A percentile compares a stretch with the other conserved stretches of the same genome.
Conservation (phyloP, 2,329 filamentous ascomycete genomes). For the Allantophomopsis cytisporea region DNA sequence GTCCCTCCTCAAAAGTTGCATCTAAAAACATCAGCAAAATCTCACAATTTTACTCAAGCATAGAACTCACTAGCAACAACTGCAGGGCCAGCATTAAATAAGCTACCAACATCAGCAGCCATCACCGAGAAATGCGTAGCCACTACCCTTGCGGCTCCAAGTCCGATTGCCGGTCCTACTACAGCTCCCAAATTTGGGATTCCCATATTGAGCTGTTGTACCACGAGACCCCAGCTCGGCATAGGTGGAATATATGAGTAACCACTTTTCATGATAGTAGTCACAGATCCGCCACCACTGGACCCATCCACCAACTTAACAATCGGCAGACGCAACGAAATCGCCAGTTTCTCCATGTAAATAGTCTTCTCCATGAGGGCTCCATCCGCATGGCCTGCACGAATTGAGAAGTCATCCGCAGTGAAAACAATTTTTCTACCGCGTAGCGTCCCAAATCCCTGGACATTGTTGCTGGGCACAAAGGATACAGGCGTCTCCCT, state of each 20-base stretch:
- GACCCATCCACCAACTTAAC: constrained; percentile 52
- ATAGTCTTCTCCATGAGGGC: constrained; percentile 41
- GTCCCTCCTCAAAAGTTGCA: constrained; percentile 50
- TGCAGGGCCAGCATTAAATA: constrained; percentile 52
- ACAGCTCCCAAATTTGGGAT: constrained; percentile 53
- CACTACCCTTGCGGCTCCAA: constrained; percentile 47
- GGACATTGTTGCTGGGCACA: constrained; percentile 47
- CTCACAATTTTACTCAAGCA: neutral
- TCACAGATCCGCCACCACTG: constrained; percentile 48
- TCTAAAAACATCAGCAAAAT: constrained; percentile 9
- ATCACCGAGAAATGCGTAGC: constrained; percentile 53
- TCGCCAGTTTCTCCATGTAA: constrained; percentile 47
- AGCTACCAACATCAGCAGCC: constrained; percentile 44
- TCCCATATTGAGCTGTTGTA: constrained; percentile 44
- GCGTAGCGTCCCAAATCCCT: constrained; percentile 38
- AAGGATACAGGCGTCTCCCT: constrained; percentile 35
- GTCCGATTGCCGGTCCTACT: constrained; percentile 47
- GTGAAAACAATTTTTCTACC: constrained; percentile 44
- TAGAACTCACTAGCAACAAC: constrained; percentile 33
- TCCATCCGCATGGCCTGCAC: constrained; percentile 51
- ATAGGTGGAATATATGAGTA: constrained; percentile 48
- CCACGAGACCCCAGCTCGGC: constrained; percentile 34
- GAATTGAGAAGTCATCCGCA: constrained; percentile 48
- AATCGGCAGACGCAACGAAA: constrained; percentile 42
- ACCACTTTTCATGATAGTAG: constrained; percentile 37